Base-by-base conservation (phyloP, 768 basidiomycete genomes). In the Kwoniella sp. region DNA sequence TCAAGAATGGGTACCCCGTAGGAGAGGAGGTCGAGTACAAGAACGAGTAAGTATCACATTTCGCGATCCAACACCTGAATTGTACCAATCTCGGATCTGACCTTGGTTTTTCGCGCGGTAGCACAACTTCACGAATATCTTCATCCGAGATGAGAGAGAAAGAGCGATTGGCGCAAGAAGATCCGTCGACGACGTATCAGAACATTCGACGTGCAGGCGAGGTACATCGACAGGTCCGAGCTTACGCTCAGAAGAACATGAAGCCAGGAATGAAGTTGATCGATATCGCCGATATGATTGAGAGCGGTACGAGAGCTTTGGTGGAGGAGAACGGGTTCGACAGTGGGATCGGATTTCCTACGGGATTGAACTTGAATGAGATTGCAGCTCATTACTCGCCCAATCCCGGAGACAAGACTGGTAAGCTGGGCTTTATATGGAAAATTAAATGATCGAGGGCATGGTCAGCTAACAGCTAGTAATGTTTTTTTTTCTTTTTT, bases 301-400 rank as follows among this genome's bases (percentile, higher is more conserved):
- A 99, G 82, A 88, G 93, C 72, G 90, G 91, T 9, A 92, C 90
- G 26, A 85, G 96, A 56, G 88, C 93, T 1, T 82, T 98, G 31
- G 94, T 95, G 0, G 96, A 98, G 82, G 94, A 90, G 82, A 87
- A 88, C 69, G 93, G 92, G 0, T 64, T 76, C 26, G 75, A 79
- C 23, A 83, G 86, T 45, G 96, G 96, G 1, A 85, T 99, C 68
- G 96, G 93, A 1, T 99, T 99, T 82, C 96, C 96, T 29, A 98
- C 95, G 9, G 96, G 96, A 38, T 83, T 98, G 69, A 94, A 89
- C 81, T 81, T 93, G 70, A 99, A 99, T 79, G 84, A 96, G 75
- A 93, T 92, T 70, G 96, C 96, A 0, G 96, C 96, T 17, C 96
- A 99, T 82, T 99, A 91, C 79, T 89, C 91, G 4, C 95, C 95